These are phyloP conservation scores for Knufia petricola DNA, from an alignment of 2,329 filamentous ascomycete species.

Conservation along the genomic window DNA sequence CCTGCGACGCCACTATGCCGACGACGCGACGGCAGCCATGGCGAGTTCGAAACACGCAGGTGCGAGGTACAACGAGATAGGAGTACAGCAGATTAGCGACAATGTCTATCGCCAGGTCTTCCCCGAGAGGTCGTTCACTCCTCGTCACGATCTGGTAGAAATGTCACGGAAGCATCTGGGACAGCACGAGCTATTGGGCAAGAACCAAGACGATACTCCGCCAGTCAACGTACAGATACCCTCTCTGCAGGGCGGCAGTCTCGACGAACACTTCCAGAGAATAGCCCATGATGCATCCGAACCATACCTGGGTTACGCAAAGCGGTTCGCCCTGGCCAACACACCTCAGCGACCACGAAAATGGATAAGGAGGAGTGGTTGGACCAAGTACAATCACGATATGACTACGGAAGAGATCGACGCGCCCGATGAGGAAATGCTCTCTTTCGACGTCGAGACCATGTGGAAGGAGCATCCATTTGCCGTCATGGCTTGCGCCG, in stretches of 20 bases:
- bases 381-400: slow-evolving; percentile 82
- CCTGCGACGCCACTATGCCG: slow-evolving; percentile 20
- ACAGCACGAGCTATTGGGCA: slow-evolving; percentile 79
- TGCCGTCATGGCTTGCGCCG: slow-evolving; percentile 94
- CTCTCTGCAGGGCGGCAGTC: slow-evolving; percentile 61
- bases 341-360: slow-evolving; percentile 53
- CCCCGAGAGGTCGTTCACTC: slow-evolving; percentile 41
- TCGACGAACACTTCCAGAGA: slow-evolving; percentile 91
- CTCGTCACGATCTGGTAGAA: slow-evolving; percentile 63
- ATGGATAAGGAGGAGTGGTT: slow-evolving; percentile 75
- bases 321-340: slow-evolving; percentile 57
- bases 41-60: slow-evolving; percentile 31
- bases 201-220: slow-evolving; percentile 65
- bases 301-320: slow-evolving; percentile 67
- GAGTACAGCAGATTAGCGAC: slow-evolving; percentile 83
- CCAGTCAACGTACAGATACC: slow-evolving; percentile 85
- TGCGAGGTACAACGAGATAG: slow-evolving; percentile 80
- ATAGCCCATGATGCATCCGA: slow-evolving; percentile 80
- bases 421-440: slow-evolving; percentile 66
- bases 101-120: slow-evolving; percentile 81
- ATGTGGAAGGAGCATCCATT: slow-evolving; percentile 90
- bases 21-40: slow-evolving; percentile 10
- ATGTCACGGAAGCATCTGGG: slow-evolving; percentile 73
- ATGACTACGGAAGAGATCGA: slow-evolving; percentile 63
- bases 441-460: slow-evolving; percentile 94